Percentiles rank a stretch among this genome's conserved stretches.
Evolutionary conservation across 257 asterid genomes (phyloP).

Genomic region (Penstemon newberryi): DNA sequence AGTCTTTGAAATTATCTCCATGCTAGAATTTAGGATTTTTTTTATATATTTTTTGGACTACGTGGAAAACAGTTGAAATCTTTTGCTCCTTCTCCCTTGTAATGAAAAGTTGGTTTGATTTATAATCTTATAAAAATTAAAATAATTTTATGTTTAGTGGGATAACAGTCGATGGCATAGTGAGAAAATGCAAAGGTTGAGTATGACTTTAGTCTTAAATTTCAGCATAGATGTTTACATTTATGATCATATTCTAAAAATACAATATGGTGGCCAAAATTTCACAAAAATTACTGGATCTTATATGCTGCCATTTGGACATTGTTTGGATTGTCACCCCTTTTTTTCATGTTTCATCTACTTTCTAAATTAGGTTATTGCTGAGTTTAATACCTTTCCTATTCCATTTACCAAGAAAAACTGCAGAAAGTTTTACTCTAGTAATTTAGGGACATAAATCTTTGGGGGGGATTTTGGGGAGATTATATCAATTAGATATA

Average conservation of each 20-base stretch:
- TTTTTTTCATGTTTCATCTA: background rate
- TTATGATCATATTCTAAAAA: background rate
- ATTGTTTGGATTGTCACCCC: background rate
- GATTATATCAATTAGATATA: too few species aligned
- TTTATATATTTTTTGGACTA: background rate
- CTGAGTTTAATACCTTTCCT: background rate
- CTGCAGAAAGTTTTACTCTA: too few species aligned
- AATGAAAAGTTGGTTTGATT: background rate
- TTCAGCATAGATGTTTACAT: background rate
- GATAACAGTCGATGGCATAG: background rate
- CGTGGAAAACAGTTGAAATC: background rate
- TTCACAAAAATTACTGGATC: background rate
- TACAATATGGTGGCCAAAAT: constrained; percentile 7
- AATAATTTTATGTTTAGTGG: background rate
- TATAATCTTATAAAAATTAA: background rate
- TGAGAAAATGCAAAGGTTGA: constrained; percentile 5
- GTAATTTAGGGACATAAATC: too few species aligned
- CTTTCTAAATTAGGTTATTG: background rate
- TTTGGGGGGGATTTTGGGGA: too few species aligned
- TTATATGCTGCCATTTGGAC: constrained; percentile 1
- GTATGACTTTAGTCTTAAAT: constrained; percentile 1
- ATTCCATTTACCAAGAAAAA: background rate
- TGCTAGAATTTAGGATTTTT: too few species aligned
- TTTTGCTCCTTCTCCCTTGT: background rate
- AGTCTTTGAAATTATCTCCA: constrained; percentile 1